phyloP scores from a whole-genome alignment of 2,329 filamentous ascomycete species.

The Hypoxylon sp. region DNA sequence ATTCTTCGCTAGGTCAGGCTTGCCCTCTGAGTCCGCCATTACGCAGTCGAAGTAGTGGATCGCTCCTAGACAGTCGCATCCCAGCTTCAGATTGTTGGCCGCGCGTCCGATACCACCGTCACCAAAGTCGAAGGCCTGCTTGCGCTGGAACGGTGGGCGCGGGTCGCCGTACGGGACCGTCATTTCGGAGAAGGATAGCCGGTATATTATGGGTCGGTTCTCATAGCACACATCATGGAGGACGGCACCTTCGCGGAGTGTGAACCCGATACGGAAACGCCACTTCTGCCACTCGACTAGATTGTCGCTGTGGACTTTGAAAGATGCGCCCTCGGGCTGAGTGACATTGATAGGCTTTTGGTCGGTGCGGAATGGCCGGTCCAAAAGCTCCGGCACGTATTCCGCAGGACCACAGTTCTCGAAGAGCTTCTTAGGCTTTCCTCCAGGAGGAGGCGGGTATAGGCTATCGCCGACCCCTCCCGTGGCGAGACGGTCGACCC shows the following conservation, averaged over 20 bases:
- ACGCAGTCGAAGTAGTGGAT: slow-evolving; percentile 72
- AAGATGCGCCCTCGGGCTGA: slow-evolving; percentile 65
- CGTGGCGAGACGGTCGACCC: slow-evolving; percentile 70
- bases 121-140: slow-evolving; percentile 79
- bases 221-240: slow-evolving; percentile 75
- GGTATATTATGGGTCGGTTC: slow-evolving; percentile 71
- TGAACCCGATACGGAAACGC: slow-evolving; percentile 75
- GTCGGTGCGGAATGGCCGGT: slow-evolving; percentile 63
- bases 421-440: slow-evolving; percentile 63
- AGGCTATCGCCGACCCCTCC: slow-evolving; percentile 64
- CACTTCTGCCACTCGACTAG: slow-evolving; percentile 60
- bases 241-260: slow-evolving; percentile 72
- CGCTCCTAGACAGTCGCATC: slow-evolving; percentile 77
- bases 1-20: slow-evolving; percentile 68
- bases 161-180: slow-evolving; percentile 75
- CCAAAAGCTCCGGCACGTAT: slow-evolving; percentile 67
- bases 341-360: slow-evolving; percentile 80
- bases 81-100: slow-evolving; percentile 76
- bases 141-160: slow-evolving; percentile 73
- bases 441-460: slow-evolving; percentile 53
- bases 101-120: slow-evolving; percentile 75
- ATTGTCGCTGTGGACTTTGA: slow-evolving; percentile 52
- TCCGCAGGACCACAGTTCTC: slow-evolving; percentile 60
- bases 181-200: slow-evolving; percentile 74
- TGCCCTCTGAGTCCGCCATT: slow-evolving; percentile 67